A percentile compares a stretch with the other conserved stretches of the same genome.
Evolutionary conservation across 805 yeast genomes (phyloP).

Genomic region (Metschnikowia orientalis): DNA sequence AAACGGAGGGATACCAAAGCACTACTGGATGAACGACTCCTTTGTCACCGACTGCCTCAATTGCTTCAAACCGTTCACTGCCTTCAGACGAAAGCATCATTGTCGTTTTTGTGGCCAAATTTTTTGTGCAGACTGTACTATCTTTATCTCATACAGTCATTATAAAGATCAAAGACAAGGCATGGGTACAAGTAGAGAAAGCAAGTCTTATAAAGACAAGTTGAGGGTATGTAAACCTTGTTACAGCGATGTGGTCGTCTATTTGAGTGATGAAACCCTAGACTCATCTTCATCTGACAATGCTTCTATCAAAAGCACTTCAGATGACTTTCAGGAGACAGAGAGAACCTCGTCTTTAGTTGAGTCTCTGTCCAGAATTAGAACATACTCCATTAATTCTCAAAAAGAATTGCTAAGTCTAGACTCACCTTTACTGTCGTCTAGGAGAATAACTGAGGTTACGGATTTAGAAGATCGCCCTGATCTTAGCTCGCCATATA

Average conservation of each 20-base stretch:
- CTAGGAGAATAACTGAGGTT: too few species aligned
- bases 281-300: slow-evolving; percentile 25
- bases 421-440: slow-evolving; percentile 15
- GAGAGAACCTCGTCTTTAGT: too few species aligned
- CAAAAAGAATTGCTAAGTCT: slow-evolving; percentile 19
- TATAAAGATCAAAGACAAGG: slow-evolving; percentile 36
- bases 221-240: slow-evolving; percentile 78
- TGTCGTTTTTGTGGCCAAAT: slow-evolving; percentile 96
- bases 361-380: slow-evolving; percentile 24
- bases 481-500: too few species aligned
- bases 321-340: too few species aligned
- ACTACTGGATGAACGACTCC: slow-evolving; percentile 96
- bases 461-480: too few species aligned
- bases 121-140: slow-evolving; percentile 80
- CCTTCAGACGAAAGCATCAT: slow-evolving; percentile 90
- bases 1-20: slow-evolving; percentile 56
- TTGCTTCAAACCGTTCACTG: slow-evolving; percentile 74
- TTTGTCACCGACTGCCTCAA: slow-evolving; percentile 83
- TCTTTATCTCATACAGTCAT: slow-evolving; percentile 57
- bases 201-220: slow-evolving; percentile 52
- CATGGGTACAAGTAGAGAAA: slow-evolving; percentile 6
- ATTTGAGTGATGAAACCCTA: slow-evolving; percentile 62
- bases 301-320: too few species aligned
- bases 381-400: slow-evolving; percentile 28
- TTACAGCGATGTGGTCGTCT: slow-evolving; percentile 62